These are phyloP conservation scores for Ascoidea rubescens DNA, from an alignment of 805 yeast species.

Conservation along the genomic window DNA sequence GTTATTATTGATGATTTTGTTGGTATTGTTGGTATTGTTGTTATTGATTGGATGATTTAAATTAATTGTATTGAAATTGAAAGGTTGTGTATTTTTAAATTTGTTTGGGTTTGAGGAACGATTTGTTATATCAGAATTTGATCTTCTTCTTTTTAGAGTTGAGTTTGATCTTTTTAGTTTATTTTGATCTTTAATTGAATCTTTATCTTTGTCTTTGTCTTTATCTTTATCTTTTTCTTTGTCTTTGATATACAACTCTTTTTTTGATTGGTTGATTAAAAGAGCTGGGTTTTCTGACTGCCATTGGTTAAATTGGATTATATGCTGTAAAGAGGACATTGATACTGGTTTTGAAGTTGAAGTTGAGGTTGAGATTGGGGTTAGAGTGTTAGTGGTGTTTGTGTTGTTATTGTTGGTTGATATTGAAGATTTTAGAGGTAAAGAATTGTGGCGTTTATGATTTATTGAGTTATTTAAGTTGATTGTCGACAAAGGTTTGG, in stretches of 20 bases:
- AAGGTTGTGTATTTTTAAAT: conserved; percentile 2
- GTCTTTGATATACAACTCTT: background rate
- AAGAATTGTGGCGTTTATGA: background rate
- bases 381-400: conserved; percentile 12
- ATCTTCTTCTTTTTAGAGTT: conserved; percentile 3
- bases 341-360: background rate
- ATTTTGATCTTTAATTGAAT: background rate
- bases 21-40: background rate
- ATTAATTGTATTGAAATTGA: background rate
- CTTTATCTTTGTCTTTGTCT: background rate
- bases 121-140: conserved; percentile 3
- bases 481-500: too few species aligned
- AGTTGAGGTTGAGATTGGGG: conserved; percentile 9
- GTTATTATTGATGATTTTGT: background rate
- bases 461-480: too few species aligned
- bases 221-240: background rate
- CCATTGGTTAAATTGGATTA: conserved; percentile 47
- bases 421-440: background rate
- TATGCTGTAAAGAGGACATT: conserved; percentile 25
- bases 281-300: conserved; percentile 24
- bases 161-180: background rate
- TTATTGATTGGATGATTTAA: background rate
- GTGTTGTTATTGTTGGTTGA: conserved; percentile 11
- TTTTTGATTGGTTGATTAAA: conserved; percentile 3
- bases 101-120: background rate